These are phyloP conservation scores for Penicillium frequentans DNA, from an alignment of 2,329 filamentous ascomycete genomes.

Conservation along the genomic window DNA sequence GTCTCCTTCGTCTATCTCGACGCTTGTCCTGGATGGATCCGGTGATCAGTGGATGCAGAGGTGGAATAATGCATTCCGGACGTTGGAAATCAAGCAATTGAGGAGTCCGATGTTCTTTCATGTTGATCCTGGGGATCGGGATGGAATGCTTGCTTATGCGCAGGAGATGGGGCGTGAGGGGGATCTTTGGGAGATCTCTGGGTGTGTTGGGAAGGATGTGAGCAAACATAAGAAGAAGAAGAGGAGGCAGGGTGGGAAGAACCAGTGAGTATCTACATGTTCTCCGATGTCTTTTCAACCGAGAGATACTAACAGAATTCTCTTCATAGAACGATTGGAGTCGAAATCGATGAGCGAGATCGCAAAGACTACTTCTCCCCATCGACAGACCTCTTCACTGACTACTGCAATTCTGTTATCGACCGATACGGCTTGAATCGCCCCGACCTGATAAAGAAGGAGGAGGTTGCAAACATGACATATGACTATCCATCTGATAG, in stretches of 20 bases:
- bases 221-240: conserved; percentile 76
- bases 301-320: background rate
- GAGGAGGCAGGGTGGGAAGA: conserved; percentile 60
- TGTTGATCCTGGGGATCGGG: conserved; percentile 71
- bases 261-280: conserved; percentile 36
- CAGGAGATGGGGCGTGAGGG: conserved; percentile 60
- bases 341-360: conserved; percentile 65
- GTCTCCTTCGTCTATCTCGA: conserved; percentile 34
- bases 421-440: conserved; percentile 58
- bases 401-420: conserved; percentile 61
- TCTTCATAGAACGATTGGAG: conserved; percentile 22
- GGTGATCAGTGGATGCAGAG: conserved; percentile 65
- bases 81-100: conserved; percentile 69
- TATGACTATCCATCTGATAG: conserved; percentile 50
- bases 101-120: conserved; percentile 84
- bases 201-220: conserved; percentile 75
- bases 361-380: conserved; percentile 70
- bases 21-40: conserved; percentile 67
- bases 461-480: conserved; percentile 61
- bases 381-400: conserved; percentile 60
- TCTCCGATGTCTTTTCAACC: no score
- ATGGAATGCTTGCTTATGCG: conserved; percentile 69
- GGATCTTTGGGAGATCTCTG: conserved; percentile 69
- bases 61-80: conserved; percentile 69
- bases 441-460: conserved; percentile 58